A percentile compares a stretch with the other conserved stretches of the same genome.
Conservation (phyloP, 768 basidiomycete genomes). For the Hygrocybe punicea region DNA sequence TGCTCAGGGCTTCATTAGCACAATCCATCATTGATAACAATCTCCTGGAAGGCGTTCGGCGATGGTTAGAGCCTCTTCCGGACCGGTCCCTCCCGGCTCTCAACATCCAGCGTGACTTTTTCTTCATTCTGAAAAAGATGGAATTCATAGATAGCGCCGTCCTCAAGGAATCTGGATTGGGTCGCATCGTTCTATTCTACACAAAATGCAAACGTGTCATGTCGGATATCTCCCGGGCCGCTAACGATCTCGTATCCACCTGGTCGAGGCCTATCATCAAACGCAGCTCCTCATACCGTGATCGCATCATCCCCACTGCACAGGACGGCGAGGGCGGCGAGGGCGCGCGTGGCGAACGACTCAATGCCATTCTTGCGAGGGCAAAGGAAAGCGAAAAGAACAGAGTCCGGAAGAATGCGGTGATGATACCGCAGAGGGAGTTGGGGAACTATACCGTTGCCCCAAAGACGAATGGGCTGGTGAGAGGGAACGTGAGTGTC, state of each 20-base stretch:
- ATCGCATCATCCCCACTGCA: conserved; percentile 63
- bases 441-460: conserved; percentile 79
- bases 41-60: conserved; percentile 80
- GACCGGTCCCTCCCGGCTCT: conserved; percentile 91
- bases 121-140: conserved; percentile 81
- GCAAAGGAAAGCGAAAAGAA: conserved; percentile 67
- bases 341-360: conserved; percentile 46
- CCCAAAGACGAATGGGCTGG: conserved; percentile 56
- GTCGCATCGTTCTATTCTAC: conserved; percentile 90
- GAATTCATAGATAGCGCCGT: conserved; percentile 86
- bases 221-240: conserved; percentile 73
- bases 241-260: conserved; percentile 74
- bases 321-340: conserved; percentile 38
- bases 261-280: conserved; percentile 95
- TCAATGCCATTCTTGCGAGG: conserved; percentile 66
- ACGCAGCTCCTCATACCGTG: conserved; percentile 76
- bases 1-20: conserved; percentile 67
- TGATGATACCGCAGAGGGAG: conserved; percentile 75
- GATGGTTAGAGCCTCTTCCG: conserved; percentile 93
- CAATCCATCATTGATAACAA: conserved; percentile 96
- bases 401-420: conserved; percentile 71
- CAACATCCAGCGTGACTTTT: conserved; percentile 92
- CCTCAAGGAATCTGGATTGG: conserved; percentile 87
- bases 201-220: conserved; percentile 91
- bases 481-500: conserved; percentile 54